A percentile compares a stretch with the other conserved stretches of the same genome.
These are phyloP conservation scores for Rhododendron ferrugineum DNA, from an alignment of 148 eudicot genomes.

Conservation along the genomic window DNA sequence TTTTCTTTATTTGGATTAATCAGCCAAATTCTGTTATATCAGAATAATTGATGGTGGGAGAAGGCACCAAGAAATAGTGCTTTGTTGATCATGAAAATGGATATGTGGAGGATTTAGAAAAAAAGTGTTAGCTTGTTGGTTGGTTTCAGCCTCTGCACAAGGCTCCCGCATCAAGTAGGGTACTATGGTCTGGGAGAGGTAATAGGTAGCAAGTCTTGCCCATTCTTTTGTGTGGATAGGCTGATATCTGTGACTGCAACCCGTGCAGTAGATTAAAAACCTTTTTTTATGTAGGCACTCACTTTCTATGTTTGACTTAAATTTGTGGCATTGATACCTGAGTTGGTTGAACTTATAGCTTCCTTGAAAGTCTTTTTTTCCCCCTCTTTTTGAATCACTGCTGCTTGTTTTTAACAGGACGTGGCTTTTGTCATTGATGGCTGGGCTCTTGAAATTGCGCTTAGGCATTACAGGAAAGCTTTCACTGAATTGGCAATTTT, in stretches of 20 bases:
- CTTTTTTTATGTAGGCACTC: not conserved
- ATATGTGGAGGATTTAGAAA: not conserved
- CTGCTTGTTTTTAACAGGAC: constrained; percentile 44
- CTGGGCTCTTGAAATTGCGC: constrained; percentile 95
- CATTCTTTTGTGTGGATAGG: not conserved
- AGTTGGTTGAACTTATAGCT: not conserved
- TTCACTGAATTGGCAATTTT: constrained; percentile 87
- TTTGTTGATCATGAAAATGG: not conserved
- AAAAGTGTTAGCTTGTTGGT: not conserved
- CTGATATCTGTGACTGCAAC: not conserved
- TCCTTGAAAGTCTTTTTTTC: not conserved
- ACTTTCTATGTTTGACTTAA: not conserved
- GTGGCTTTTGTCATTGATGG: constrained; percentile 98
- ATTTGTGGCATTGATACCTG: not conserved
- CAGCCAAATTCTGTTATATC: not conserved
- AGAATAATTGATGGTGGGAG: not conserved
- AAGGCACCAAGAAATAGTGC: not conserved
- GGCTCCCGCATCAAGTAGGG: not conserved
- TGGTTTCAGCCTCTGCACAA: not conserved
- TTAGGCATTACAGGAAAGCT: constrained; percentile 59
- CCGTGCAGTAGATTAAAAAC: not conserved
- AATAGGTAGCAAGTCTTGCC: not conserved
- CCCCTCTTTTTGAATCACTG: not conserved
- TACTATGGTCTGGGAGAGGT: not conserved
- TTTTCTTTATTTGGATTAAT: not conserved